These are phyloP conservation scores for Paramarasmius palmivorus DNA, from an alignment of 1,284 basidiomycete species.

Conservation along the genomic window DNA sequence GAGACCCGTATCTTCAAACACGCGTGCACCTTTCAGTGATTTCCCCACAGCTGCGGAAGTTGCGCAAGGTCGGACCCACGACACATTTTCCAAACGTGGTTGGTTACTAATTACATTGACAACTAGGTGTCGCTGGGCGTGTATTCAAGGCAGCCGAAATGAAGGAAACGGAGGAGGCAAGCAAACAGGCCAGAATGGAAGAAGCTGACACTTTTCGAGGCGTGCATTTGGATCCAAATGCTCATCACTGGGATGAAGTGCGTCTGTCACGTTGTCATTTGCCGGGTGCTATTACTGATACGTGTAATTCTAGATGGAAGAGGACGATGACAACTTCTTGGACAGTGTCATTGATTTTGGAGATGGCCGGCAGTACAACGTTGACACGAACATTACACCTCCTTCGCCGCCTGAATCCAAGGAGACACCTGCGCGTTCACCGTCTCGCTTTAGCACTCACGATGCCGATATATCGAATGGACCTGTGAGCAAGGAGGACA, in stretches of 20 bases:
- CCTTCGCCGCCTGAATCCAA: constrained; percentile 21
- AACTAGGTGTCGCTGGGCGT: constrained; percentile 15
- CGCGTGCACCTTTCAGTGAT: constrained; percentile 49
- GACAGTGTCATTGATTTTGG: constrained; percentile 91
- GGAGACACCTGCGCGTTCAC: constrained; percentile 19
- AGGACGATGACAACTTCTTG: constrained; percentile 89
- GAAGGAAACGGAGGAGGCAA: constrained; percentile 34
- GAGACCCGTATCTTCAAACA: constrained; percentile 34
- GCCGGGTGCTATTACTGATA: constrained; percentile 11
- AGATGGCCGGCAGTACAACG: constrained; percentile 86
- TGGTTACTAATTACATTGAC: not conserved
- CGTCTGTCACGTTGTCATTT: constrained; percentile 29
- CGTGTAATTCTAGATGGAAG: constrained; percentile 62
- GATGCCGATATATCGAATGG: constrained; percentile 24
- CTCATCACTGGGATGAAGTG: constrained; percentile 96
- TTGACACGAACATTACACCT: constrained; percentile 51
- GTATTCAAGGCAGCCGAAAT: constrained; percentile 33
- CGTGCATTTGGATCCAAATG: constrained; percentile 87
- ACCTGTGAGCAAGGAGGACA: constrained; percentile 71
- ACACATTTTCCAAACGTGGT: constrained; percentile 18
- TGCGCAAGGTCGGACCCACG: constrained; percentile 61
- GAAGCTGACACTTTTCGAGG: constrained; percentile 92
- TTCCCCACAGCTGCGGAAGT: constrained; percentile 95
- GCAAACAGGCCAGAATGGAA: constrained; percentile 64
- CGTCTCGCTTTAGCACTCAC: constrained; percentile 21